A percentile compares a stretch with the other conserved stretches of the same genome.
Conservation (phyloP, 1,139 yeast genomes). For the Ogataea hybrid region DNA sequence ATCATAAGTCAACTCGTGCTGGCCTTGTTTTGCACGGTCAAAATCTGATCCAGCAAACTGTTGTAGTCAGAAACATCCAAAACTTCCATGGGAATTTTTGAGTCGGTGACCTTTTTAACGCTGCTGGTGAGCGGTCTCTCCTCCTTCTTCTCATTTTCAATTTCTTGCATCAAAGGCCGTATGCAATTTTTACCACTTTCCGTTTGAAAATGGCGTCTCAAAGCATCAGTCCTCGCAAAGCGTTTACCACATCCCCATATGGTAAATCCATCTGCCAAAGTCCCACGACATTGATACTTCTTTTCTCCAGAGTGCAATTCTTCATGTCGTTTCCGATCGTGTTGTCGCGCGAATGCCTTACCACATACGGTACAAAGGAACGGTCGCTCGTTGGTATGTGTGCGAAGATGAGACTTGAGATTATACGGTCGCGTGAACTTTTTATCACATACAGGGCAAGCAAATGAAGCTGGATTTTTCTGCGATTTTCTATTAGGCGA, state of each 20-base stretch:
- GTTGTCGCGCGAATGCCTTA: constrained; percentile 94
- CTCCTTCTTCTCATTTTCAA: constrained; percentile 37
- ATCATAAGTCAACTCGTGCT: constrained; percentile 2
- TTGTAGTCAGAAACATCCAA: constrained; percentile 16
- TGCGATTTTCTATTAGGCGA: constrained; percentile 51
- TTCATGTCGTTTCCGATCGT: constrained; percentile 91
- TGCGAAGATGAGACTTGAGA: constrained; percentile 83
- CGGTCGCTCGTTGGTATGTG: constrained; percentile 95
- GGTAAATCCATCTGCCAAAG: constrained; percentile 52
- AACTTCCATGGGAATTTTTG: neutral
- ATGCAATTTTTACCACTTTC: constrained; percentile 91
- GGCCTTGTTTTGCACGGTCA: constrained; percentile 19
- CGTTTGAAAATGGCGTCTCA: constrained; percentile 90
- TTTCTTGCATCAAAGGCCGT: constrained; percentile 69
- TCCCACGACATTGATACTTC: constrained; percentile 80
- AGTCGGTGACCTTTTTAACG: neutral
- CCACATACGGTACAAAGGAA: constrained; percentile 84
- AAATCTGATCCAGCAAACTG: constrained; percentile 22
- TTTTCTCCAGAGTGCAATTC: constrained; percentile 91
- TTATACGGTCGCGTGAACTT: constrained; percentile 91
- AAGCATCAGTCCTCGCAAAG: constrained; percentile 95
- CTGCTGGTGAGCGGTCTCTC: neutral
- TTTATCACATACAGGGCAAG: constrained; percentile 83
- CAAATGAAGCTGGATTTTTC: constrained; percentile 76
- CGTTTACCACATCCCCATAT: constrained; percentile 91